Base-by-base conservation (phyloP, 1,284 basidiomycete genomes). In the Malassezia cuniculi region DNA sequence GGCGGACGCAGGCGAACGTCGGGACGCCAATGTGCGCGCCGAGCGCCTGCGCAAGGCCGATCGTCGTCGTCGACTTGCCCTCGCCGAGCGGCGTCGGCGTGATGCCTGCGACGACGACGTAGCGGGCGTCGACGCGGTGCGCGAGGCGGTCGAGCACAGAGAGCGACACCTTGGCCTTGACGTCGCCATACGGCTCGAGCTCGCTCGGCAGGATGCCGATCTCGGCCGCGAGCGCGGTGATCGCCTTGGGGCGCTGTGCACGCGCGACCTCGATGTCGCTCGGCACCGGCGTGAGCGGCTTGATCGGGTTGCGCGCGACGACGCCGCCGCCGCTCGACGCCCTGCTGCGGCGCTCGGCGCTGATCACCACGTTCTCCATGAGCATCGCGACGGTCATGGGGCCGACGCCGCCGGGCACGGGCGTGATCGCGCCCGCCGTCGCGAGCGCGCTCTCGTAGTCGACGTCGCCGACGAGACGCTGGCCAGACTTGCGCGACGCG, bases 301-400 rank as follows among this genome's bases (percentile, higher is more conserved):
- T 73, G 41, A 95, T 75, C 39, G 77, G 77, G 50, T 95, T 76
- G 7, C 85, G 85, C 54, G 76, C 80, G 66, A 93, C 70, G 49
- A 71, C 68, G 60, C 76, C 76, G 18, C 61, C 55, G 11, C 56
- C 56, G 60, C 78, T 81, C 34, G 73, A 71, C 47, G 94, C 93
- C 74, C 94, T 93, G 64, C 81, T 75, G 21, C 56, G 54, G 78
- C 79, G 51, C 79, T 75, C 39, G 83, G 90, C 51, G 38, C 85
- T 82, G 50, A 75, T 72, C 52, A 87, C 73, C 0, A 90, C 90
- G 71, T 97, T 99, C 64, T 80, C 77, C 90, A 97, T 95, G 54
- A 99, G 79, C 75, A 95, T 78, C 28, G 93, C 93, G 47, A 99
- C 93, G 7, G 93, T 99, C 90, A 95, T 94, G 20, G 93, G 93